These are phyloP conservation scores for Ganoderma resinaceum DNA, from an alignment of 1,284 basidiomycete genomes.

Conservation along the genomic window DNA sequence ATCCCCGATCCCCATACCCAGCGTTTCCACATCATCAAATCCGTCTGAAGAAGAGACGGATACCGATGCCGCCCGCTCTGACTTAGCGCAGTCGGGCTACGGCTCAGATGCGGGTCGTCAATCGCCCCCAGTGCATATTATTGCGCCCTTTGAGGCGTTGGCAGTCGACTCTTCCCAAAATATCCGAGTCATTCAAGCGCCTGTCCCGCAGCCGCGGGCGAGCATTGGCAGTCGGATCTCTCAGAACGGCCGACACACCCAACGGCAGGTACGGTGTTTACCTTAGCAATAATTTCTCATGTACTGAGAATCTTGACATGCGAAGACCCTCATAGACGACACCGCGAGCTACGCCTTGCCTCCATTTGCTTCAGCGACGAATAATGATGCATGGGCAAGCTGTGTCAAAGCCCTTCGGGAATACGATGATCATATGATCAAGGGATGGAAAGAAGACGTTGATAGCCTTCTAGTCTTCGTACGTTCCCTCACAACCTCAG, in stretches of 20 bases:
- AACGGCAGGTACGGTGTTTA: not conserved
- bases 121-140: not conserved
- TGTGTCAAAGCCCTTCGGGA: slow-evolving; percentile 28
- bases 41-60: not conserved
- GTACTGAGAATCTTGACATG: not conserved
- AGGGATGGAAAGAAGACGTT: slow-evolving; percentile 34
- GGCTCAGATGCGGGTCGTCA: not conserved
- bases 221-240: not conserved
- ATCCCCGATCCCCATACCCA: slow-evolving; percentile 9
- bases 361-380: not conserved
- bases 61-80: slow-evolving; percentile 3
- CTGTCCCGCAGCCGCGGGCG: not conserved
- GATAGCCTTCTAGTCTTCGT: slow-evolving; percentile 36
- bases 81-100: slow-evolving; percentile 1
- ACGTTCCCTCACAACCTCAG: not conserved
- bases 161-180: not conserved
- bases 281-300: not conserved
- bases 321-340: not conserved
- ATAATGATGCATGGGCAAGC: slow-evolving; percentile 25
- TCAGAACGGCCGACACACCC: not conserved
- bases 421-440: slow-evolving; percentile 29
- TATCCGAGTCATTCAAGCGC: not conserved
- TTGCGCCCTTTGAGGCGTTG: not conserved
- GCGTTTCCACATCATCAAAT: not conserved
- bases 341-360: not conserved